These are phyloP conservation scores for Epipyxis sp. DNA, from an alignment of 108 stramenopile species.

Conservation along the genomic window DNA sequence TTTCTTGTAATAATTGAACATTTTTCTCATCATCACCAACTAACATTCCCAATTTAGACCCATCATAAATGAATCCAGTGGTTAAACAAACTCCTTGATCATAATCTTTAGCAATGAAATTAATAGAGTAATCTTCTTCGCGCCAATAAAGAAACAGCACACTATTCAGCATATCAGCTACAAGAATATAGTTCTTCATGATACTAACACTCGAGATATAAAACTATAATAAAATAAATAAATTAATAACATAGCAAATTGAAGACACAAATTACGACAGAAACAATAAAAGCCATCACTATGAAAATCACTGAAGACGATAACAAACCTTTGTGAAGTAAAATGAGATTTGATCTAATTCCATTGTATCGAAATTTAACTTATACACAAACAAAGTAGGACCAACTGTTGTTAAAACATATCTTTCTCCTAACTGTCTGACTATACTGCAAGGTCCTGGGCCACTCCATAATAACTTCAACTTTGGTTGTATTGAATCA, in stretches of 20 bases:
- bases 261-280: neutral
- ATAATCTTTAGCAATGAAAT: slow-evolving; percentile 20
- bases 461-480: slow-evolving; percentile 8
- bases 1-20: slow-evolving; percentile 7
- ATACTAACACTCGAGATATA: slow-evolving; percentile 4
- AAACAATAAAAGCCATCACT: neutral
- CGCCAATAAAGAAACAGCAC: slow-evolving; percentile 19
- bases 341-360: slow-evolving; percentile 14
- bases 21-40: neutral
- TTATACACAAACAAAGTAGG: neutral
- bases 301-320: no score
- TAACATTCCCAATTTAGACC: neutral
- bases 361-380: slow-evolving; percentile 17
- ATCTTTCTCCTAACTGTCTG: neutral
- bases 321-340: slow-evolving; percentile 7
- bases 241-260: neutral
- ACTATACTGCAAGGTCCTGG: slow-evolving; percentile 12
- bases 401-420: slow-evolving; percentile 2
- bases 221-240: neutral
- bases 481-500: slow-evolving; percentile 25
- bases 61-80: neutral
- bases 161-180: slow-evolving; percentile 1
- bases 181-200: slow-evolving; percentile 23
- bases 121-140: slow-evolving; percentile 9
- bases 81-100: neutral